phyloP scores from a whole-genome alignment of 2,329 filamentous ascomycete species.

The Xylaria arbuscula region DNA sequence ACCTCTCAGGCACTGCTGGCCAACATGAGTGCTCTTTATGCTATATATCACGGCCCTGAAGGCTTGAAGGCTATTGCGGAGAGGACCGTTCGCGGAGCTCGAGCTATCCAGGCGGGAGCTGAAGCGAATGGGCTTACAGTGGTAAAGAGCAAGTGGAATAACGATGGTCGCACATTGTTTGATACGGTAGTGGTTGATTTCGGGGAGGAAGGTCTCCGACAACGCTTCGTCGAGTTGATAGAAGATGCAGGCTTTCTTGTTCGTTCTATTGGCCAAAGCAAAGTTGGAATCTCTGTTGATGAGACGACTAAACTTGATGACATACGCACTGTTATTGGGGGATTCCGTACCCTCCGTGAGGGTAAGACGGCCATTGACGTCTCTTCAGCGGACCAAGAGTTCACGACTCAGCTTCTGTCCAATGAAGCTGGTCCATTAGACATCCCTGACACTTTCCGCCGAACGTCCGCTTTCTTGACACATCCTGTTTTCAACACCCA shows the following conservation, averaged over 20 bases:
- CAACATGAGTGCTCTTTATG: slow-evolving; percentile 96
- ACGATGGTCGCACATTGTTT: slow-evolving; percentile 72
- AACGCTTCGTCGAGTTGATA: slow-evolving; percentile 63
- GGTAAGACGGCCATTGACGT: neutral
- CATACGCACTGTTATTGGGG: slow-evolving; percentile 51
- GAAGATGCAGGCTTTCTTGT: slow-evolving; percentile 68
- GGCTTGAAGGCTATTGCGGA: slow-evolving; percentile 87
- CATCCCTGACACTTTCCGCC: slow-evolving; percentile 70
- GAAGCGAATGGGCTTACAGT: slow-evolving; percentile 72
- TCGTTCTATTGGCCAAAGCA: slow-evolving; percentile 68
- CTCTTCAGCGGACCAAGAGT: neutral
- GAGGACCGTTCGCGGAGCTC: slow-evolving; percentile 76
- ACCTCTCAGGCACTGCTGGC: slow-evolving; percentile 93
- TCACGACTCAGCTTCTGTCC: slow-evolving; percentile 51
- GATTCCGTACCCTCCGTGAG: slow-evolving; percentile 30
- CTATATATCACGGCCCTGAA: slow-evolving; percentile 89
- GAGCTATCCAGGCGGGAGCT: slow-evolving; percentile 74
- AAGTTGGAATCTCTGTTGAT: slow-evolving; percentile 80
- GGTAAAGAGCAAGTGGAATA: slow-evolving; percentile 65
- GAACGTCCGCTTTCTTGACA: slow-evolving; percentile 81
- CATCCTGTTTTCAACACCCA: slow-evolving; percentile 96
- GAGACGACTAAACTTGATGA: slow-evolving; percentile 72
- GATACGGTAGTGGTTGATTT: slow-evolving; percentile 81
- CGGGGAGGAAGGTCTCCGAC: slow-evolving; percentile 59
- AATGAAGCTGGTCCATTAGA: slow-evolving; percentile 53